Conservation (phyloP, 2,329 filamentous ascomycete genomes). For the Pseudohalonectria lignicola region DNA sequence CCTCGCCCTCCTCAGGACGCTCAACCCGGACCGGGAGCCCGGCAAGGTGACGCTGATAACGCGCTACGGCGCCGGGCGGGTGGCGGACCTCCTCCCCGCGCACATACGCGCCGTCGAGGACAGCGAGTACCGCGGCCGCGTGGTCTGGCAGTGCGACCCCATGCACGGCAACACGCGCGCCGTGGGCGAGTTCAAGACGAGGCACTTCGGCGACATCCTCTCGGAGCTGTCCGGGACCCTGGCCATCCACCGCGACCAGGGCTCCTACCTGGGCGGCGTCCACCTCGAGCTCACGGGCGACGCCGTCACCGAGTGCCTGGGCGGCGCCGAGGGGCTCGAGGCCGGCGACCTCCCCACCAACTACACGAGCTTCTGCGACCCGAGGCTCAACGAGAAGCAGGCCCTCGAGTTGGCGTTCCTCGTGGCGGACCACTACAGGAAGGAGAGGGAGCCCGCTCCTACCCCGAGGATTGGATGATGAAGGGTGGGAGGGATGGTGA, state of each 20-base stretch:
- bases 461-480: too few relatives aligned
- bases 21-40: slow-evolving; percentile 72
- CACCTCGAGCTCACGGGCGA: slow-evolving; percentile 94
- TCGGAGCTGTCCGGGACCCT: slow-evolving; percentile 76
- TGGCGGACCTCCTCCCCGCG: slow-evolving; percentile 61
- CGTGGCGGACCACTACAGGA: slow-evolving; percentile 68
- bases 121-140: slow-evolving; percentile 55
- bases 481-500: background rate
- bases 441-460: slow-evolving; percentile 14
- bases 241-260: slow-evolving; percentile 70
- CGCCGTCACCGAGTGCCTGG: slow-evolving; percentile 90
- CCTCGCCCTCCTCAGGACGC: slow-evolving; percentile 65
- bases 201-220: slow-evolving; percentile 83
- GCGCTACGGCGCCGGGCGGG: slow-evolving; percentile 74
- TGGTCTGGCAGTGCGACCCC: slow-evolving; percentile 97
- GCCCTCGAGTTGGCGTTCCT: slow-evolving; percentile 90
- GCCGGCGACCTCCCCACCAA: slow-evolving; percentile 84
- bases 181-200: slow-evolving; percentile 74
- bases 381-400: slow-evolving; percentile 93
- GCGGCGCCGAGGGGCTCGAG: slow-evolving; percentile 74
- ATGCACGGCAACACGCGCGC: slow-evolving; percentile 82
- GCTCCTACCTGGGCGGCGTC: slow-evolving; percentile 83
- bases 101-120: slow-evolving; percentile 85
- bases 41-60: slow-evolving; percentile 97
- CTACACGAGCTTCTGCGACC: slow-evolving; percentile 95